Conservation (phyloP, 73 alveolate genomes). For the Paramecium pentaurelia region DNA sequence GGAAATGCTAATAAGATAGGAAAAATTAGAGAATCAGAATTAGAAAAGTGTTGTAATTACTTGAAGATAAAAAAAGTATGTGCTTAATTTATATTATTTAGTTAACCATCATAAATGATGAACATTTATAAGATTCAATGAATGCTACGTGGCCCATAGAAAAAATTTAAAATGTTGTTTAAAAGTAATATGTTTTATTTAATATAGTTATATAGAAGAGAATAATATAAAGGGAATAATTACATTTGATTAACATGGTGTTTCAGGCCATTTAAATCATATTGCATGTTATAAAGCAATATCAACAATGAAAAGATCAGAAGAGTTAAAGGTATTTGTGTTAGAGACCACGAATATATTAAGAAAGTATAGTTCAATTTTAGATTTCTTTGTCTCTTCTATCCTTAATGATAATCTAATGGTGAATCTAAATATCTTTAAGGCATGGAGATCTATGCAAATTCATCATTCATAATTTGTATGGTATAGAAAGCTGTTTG, state of each 20-base stretch:
- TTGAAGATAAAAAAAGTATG: constrained; percentile 65
- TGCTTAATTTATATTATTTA: neutral
- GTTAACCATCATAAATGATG: constrained; percentile 69
- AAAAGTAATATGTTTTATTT: neutral
- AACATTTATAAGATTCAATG: constrained; percentile 84
- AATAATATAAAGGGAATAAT: constrained; percentile 73
- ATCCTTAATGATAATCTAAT: constrained; percentile 56
- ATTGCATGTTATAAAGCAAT: constrained; percentile 75
- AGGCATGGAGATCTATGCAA: constrained; percentile 80
- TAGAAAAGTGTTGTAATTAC: constrained; percentile 71
- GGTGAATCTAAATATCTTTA: constrained; percentile 40
- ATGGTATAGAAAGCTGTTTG: constrained; percentile 88
- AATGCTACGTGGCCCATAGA: constrained; percentile 70
- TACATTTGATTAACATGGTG: constrained; percentile 92
- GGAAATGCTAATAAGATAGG: constrained; percentile 90
- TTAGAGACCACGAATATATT: constrained; percentile 69
- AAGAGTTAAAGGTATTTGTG: constrained; percentile 52
- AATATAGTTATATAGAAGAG: constrained; percentile 42
- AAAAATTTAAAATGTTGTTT: constrained; percentile 63
- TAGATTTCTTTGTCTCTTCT: constrained; percentile 66
- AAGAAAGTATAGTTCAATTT: constrained; percentile 77
- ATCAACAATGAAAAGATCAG: neutral
- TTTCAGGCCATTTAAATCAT: constrained; percentile 94
- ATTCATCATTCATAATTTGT: constrained; percentile 89
- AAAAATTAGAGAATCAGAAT: constrained; percentile 82